phyloP scores from a whole-genome alignment of 257 asterid genomes.

The Rauvolfia tetraphylla region DNA sequence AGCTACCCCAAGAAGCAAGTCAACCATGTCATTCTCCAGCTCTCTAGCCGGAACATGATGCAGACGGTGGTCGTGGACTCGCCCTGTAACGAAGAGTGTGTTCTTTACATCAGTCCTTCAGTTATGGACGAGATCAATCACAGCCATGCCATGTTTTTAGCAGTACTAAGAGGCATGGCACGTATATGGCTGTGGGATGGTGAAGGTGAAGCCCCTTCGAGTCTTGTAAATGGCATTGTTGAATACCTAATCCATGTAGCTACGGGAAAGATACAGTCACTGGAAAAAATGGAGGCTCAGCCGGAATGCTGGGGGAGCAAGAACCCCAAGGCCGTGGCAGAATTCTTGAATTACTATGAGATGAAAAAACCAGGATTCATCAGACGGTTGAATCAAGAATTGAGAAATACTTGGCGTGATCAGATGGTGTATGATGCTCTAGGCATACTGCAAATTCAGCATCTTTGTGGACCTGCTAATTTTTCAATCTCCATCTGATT shows the following conservation, averaged over 20 bases:
- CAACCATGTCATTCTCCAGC: slow-evolving; percentile 28
- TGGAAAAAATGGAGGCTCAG: not conserved
- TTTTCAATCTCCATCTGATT: slow-evolving; percentile 13
- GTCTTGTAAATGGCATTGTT: slow-evolving; percentile 48
- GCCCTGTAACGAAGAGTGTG: slow-evolving; percentile 21
- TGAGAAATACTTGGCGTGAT: slow-evolving; percentile 58
- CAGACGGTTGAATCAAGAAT: slow-evolving; percentile 51
- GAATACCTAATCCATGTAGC: slow-evolving; percentile 32
- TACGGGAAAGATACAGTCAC: not conserved
- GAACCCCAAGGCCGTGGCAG: slow-evolving; percentile 33
- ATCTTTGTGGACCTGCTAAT: slow-evolving; percentile 30
- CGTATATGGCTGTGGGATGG: slow-evolving; percentile 63
- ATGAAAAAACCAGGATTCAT: slow-evolving; percentile 45
- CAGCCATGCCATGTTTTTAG: slow-evolving; percentile 23
- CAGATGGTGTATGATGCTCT: slow-evolving; percentile 34
- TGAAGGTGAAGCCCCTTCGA: slow-evolving; percentile 32
- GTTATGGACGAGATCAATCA: slow-evolving; percentile 34
- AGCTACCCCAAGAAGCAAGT: slow-evolving; percentile 34
- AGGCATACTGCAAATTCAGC: slow-evolving; percentile 36
- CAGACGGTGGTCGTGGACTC: slow-evolving; percentile 20
- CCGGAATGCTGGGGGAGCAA: slow-evolving; percentile 28
- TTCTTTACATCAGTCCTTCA: slow-evolving; percentile 34
- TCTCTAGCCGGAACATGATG: slow-evolving; percentile 32
- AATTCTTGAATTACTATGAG: slow-evolving; percentile 42
- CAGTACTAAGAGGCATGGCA: slow-evolving; percentile 41